Base-by-base conservation (phyloP, 345 rosid genomes). In the Punica granatum region DNA sequence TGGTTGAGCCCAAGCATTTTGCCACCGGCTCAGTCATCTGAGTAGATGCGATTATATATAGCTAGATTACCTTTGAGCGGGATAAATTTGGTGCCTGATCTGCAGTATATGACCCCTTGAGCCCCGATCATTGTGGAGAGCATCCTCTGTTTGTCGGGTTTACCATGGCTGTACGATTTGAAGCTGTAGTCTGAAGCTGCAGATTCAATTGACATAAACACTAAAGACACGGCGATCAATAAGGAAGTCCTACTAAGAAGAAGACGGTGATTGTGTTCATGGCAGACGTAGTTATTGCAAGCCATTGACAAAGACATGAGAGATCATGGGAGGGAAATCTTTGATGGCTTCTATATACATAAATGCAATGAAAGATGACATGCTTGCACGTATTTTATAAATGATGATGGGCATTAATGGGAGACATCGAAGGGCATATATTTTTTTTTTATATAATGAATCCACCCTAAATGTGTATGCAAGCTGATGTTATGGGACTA, bases 71-170 rank as follows among this genome's bases (percentile, higher is more conserved):
- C 92, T 81, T 76, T 75, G 46, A 87, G 69, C 19, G 86, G 90
- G 69, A 64, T 66, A 71, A 74, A 68, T 63, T 76, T 73, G 42
- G 73, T 48, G 62, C 78, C 78, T 41, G 76, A 74, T 74, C 74
- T 82, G 70, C 96, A 85, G 72, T 82, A 83, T 59, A 82, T 79
- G 72, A 81, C 74, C 46, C 96, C 92, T 75, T 84, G 86, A 69
- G 85, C 74, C 35, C 79, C 88, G 3, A 87, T 76, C 36, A 76
- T 69, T 35, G 83, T 78, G 34, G 85, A 77, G 54, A 81, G 59
- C 59, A 53, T 23, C 10, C 13, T 53, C 59, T 53, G 59, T 13
- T 25, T 25, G 59, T 53, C 31, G 59, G 28, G 31, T 11, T 23
- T 53, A 23, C 23, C 59, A 23, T 3, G 11, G 59, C 31, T 25